Evolutionary conservation across 1,139 yeast genomes (phyloP).

Genomic region (Scheffersomyces titani): DNA sequence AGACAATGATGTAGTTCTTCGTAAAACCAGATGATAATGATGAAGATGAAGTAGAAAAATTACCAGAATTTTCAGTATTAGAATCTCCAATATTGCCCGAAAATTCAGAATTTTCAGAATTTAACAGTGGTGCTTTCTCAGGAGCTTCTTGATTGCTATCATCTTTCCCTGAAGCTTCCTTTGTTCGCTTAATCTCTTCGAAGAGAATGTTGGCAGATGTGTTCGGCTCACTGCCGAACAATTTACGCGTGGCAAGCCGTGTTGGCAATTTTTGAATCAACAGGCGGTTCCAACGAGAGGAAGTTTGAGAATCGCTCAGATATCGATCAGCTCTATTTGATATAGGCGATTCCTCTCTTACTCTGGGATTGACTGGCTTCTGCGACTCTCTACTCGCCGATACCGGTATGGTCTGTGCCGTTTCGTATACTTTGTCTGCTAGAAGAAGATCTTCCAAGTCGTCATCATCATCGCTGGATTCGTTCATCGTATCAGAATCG

Average conservation of each 20-base stretch:
- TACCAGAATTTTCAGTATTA: background rate
- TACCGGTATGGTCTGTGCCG: background rate
- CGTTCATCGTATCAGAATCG: constrained; percentile 12
- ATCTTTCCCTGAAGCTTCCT: background rate
- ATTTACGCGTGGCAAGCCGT: background rate
- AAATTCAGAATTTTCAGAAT: background rate
- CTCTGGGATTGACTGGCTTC: background rate
- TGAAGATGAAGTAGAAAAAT: too few species aligned
- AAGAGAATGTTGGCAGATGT: background rate
- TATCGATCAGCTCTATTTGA: background rate
- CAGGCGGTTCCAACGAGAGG: background rate
- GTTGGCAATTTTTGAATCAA: background rate
- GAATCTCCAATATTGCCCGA: background rate
- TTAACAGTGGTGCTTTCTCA: background rate
- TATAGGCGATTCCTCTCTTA: background rate
- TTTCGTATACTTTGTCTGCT: background rate
- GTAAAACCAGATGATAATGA: background rate
- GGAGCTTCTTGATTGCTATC: background rate
- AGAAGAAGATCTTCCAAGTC: background rate
- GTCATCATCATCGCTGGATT: constrained; percentile 8
- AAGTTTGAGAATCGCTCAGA: background rate
- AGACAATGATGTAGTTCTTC: background rate
- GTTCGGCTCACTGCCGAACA: background rate
- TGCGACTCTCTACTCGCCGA: background rate
- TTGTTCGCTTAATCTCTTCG: background rate